Evolutionary conservation across 2,329 filamentous ascomycete genomes (phyloP), one percentile per base, ranked within the genome.

Genomic region (Setomelanomma holmii): DNA sequence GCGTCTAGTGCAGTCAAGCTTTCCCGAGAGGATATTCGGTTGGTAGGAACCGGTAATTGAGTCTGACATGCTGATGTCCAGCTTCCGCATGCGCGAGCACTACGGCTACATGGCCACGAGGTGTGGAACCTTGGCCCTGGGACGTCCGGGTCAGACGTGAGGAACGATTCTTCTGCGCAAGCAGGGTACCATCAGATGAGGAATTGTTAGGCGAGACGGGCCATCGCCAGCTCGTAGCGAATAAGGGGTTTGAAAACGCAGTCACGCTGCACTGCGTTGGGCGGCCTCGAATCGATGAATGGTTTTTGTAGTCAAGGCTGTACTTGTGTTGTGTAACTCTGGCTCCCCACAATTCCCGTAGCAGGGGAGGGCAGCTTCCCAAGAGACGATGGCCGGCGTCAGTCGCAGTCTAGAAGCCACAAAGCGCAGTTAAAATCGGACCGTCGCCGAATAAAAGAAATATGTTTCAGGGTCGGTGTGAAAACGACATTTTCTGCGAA

Each of bases 301-400:
- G 23, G n/a, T 10, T 10, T 27, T 36, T 22, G 5, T 27, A 7
- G 5, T 36, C 19, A 27, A 39, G 8, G 38, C n/a, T 24, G 21
- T 4, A 41, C 39, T 4, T 49, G 20, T 24, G n/a, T 36, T 21
- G 39, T 42, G 19, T 24, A 23, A 36, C 27, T 24, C 8, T 47
- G 52, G 52, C 42, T 55, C 52, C 52, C 52, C 52, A 51, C 51
- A 14, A 45, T 23, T 16, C 19, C 48, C 42, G 36, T 38, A 21
- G 24, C 23, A 23, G 19, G 10, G 19, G n/a, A 20, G 12, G 23
- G 19, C 5, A 2, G 17, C 21, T 35, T 36, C 11, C 34, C 4
- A 14, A 16, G 34, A n/a, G 34, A 36, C 21, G 20, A 49, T 42
- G 27, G 30, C 45, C 42, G 35, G 27, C 20, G 20, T 16, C 41